Evolutionary conservation across 2,329 filamentous ascomycete genomes (phyloP), one percentile per base, ranked within the genome.

Genomic region (Eutypella sp.): DNA sequence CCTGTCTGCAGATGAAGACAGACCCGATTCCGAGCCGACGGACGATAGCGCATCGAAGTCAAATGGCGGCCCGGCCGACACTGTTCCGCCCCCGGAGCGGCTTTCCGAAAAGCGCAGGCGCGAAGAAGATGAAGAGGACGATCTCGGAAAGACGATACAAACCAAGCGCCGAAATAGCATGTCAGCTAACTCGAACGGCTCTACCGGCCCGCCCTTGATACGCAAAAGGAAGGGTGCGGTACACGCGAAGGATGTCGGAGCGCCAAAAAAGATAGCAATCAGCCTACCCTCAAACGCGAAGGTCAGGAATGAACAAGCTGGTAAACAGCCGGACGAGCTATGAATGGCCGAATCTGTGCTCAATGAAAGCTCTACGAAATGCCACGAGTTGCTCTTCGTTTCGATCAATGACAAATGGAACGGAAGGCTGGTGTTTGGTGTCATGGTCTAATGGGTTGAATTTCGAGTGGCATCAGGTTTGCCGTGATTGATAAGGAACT

Each of bases 61-160:
- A 34, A 61, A 58, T 40, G 60, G 60, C n/a, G 61, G 63, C 23
- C 54, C 67, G 13, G 59, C 61, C 5, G 56, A 68, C 20, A 60
- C 63, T 6, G 76, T 74, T 18, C 81, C 84, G 0, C 84, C 85
- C 3, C 86, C 84, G 0, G 89, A 96, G 65, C 79, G 89, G 44
- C 68, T 95, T 16, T 86, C 89, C 0, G 89, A 95, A 64, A 97
- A 97, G 67, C 85, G 92, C 40, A 81, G 92, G 40, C 81, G 93
- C 57, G 91, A 96, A 62, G 92, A 96, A 47, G 89, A 95, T 50
- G 92, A 96, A 39, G 91, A 96, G 46, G 91, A 96, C 53, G 89
- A 92, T 59, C 70, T 97, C n/a, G 83, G 84, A 45, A 95, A 93
- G 67, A 75, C 96, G 57, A 82, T 88, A 53, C 71, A 78, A 41